Evolutionary conservation across 139 green algal species (phyloP), one percentile per base, ranked within the genome.

Genomic region (Tetraselmis striata): DNA sequence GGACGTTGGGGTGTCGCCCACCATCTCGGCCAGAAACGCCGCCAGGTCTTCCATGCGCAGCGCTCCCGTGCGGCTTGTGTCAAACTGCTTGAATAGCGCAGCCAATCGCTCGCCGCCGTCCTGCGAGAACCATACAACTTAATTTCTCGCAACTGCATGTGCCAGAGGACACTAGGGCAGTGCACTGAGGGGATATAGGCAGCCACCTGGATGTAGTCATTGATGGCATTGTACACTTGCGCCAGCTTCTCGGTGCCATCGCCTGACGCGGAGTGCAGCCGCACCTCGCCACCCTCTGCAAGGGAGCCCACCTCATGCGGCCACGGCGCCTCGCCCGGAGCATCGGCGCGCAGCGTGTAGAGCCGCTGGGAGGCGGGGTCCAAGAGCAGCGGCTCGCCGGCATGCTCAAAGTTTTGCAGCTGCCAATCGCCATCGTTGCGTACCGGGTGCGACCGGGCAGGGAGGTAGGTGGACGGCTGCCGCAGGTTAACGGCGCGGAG

Each of bases 31-130:
- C 11, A 83, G 83, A 2, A 89, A 74, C 29, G 30, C 24, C 1
- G 76, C 81, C 76, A 89, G 81, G 31, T 89, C 86, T n/a, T 59
- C 5, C 78, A 84, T 82, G 2, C 45, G 74, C 59, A 89, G 86
- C 32, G 77, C 30, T n/a, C 86, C 86, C 29, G 80, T 75, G 32
- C 79, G 30, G 77, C 83, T 81, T 0, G 80, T 67, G 32, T 87
- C 84, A 32, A 81, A 87, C 5, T 25, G 28, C n/a, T 76, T 18
- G 27, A 85, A 87, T 31, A 87, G 80, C 45, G 45, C 5, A 5
- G 45, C 45, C 45, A 67, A 18, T 18, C 45, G 45, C 5, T 5
- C 18, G 45, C 45, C 45, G 18, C 45, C 45, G 11, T 67, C 45
- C 45, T 67, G 45, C 45, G 18, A 5, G 18, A n/a, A n/a, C n/a